Evolutionary conservation across 1,139 yeast genomes (phyloP), one percentile per base, ranked within the genome.

Genomic region (Eremothecium coryli): DNA sequence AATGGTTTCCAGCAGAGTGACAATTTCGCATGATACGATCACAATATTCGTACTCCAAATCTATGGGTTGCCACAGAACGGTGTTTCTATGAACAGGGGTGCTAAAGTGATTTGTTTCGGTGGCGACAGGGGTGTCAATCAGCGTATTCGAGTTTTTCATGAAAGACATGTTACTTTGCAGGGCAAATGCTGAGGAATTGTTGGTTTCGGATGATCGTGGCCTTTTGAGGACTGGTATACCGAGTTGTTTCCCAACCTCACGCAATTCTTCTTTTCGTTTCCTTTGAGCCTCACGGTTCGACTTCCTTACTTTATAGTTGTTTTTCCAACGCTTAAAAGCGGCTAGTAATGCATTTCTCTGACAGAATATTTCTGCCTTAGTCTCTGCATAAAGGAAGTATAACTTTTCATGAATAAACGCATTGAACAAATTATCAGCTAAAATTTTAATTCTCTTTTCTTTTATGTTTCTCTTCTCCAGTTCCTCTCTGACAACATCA

Each of bases 391-490:
- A 49, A 2, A 62, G 53, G 23, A 70, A 56, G 42, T 65, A 71
- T 0, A 71, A 49, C 24, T 68, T 58, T 44, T 81, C 88, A 25
- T 70, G 65, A 31, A 82, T 46, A 46, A 82, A 77, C 1, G 85
- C 82, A 9, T 58, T 52, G 41, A 65, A 79, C 1, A 81, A 53
- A 26, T 74, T 78, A 2, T 53, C 50, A 1, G 76, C 49, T 11
- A 76, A 56, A 0, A 60, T 42, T 0, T 62, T 51, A 2, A 76
- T 53, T 0, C 68, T 42, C 4, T 44, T 36, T 2, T 43, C 40
- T 29, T 68, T 61, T 38, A 59, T 61, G 20, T 6, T 62, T 53
- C 10, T 64, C 37, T n/a, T 61, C 39, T 2, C 31, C 16, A 31
- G 7, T 10, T 23, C 17, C 13, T 35, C 32, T 9, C 33, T 20